A percentile compares a stretch with the other conserved stretches of the same genome.
phyloP scores from a whole-genome alignment of 2,329 filamentous ascomycete species.

The Cordyceps cicadae region DNA sequence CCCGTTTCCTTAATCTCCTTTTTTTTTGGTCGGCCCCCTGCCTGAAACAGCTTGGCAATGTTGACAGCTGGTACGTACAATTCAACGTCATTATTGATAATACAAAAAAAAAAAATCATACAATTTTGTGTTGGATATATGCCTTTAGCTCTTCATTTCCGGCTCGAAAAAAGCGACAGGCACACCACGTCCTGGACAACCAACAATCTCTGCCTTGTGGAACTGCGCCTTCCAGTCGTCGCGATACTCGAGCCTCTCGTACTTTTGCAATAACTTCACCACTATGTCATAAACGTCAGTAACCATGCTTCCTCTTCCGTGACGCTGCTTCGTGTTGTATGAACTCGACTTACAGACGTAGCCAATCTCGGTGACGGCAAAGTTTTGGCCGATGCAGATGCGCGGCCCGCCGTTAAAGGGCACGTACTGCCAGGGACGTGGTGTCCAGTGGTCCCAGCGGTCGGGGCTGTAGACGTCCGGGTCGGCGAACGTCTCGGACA shows the following conservation, averaged over 20 bases:
- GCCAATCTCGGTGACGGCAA: constrained; percentile 65
- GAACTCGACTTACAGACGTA: constrained; percentile 2
- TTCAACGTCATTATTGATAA: neutral
- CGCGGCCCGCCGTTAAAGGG: constrained; percentile 69
- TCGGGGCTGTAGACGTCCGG: constrained; percentile 54
- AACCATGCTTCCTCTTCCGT: neutral
- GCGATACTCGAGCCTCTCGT: constrained; percentile 43
- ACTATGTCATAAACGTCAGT: constrained; percentile 21
- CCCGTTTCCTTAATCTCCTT: no score
- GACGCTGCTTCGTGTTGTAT: neutral
- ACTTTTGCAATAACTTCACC: constrained; percentile 50
- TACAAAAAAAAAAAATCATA: neutral
- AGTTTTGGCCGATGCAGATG: constrained; percentile 74
- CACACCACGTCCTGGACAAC: constrained; percentile 34
- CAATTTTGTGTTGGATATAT: no score
- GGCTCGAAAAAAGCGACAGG: constrained; percentile 31
- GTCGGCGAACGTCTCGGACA: constrained; percentile 36
- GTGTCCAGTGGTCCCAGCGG: constrained; percentile 56
- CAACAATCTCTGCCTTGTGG: constrained; percentile 37
- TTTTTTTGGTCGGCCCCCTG: no score
- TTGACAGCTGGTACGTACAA: no score
- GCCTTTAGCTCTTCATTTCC: neutral
- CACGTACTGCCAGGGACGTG: constrained; percentile 61
- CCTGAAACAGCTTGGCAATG: no score
- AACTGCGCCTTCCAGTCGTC: constrained; percentile 37